Evolutionary conservation across 805 yeast genomes (phyloP).

Genomic region (Suhomyces sp.): DNA sequence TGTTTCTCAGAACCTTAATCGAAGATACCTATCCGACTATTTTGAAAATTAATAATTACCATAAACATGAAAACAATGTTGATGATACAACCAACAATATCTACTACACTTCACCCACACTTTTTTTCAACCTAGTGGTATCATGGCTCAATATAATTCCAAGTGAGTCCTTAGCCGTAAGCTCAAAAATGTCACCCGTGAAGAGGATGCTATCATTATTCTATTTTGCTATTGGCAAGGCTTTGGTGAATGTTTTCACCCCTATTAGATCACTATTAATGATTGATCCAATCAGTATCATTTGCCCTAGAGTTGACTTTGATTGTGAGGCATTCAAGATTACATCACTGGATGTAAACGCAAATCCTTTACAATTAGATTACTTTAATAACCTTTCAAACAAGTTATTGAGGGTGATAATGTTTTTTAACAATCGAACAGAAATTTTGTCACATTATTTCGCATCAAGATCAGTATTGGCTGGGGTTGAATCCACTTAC

Average conservation of each 20-base stretch:
- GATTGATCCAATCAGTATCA: constrained; percentile 34
- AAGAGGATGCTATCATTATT: constrained; percentile 36
- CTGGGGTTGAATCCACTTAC: constrained; percentile 11
- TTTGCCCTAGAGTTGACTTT: constrained; percentile 33
- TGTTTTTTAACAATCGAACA: constrained; percentile 34
- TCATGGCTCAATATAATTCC: constrained; percentile 39
- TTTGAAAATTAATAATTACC: constrained; percentile 23
- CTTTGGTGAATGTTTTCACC: constrained; percentile 31
- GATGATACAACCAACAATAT: constrained; percentile 17
- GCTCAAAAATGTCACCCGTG: constrained; percentile 26
- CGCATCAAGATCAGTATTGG: constrained; percentile 21
- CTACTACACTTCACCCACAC: constrained; percentile 26
- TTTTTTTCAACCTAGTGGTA: constrained; percentile 33
- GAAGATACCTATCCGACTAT: constrained; percentile 28
- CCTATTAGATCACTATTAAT: constrained; percentile 35
- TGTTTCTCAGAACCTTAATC: constrained; percentile 27
- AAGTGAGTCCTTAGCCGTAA: constrained; percentile 29
- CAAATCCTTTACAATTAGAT: constrained; percentile 19
- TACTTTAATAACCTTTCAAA: constrained; percentile 23
- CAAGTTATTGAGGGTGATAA: constrained; percentile 30
- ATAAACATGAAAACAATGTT: constrained; percentile 16
- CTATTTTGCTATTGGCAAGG: constrained; percentile 34
- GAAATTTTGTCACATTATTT: constrained; percentile 25
- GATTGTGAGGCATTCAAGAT: constrained; percentile 18
- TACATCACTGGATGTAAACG: constrained; percentile 7